Base-by-base conservation (phyloP, 2,329 filamentous ascomycete genomes). In the Davidsoniella virescens region DNA sequence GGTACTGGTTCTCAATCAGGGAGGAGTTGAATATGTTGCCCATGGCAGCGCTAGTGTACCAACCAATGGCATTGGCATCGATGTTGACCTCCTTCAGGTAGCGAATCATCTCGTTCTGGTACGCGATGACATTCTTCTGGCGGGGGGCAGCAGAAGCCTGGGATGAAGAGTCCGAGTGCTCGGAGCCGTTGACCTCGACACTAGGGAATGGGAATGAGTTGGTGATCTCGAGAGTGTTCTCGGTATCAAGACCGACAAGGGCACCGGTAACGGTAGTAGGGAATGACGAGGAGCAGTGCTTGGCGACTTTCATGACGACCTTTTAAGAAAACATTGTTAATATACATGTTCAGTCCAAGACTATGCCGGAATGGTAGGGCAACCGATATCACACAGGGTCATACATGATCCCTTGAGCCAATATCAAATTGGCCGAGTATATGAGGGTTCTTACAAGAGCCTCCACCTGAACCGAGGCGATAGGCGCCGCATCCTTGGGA, bases 31-130 rank as follows among this genome's bases (percentile, higher is more conserved):
- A 76, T 60, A 96, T 96, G 74, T 94, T 96, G 67, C 92, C 92
- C 85, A 98, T 93, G 66, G 87, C 94, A 56, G 88, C 87, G 70
- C 87, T 95, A 53, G 87, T 95, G 71, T 98, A 98, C 88, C 88
- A 98, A 61, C 92, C 92, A 54, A 94, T 87, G 61, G 87, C 93
- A 73, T 96, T 94, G 57, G 92, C 92, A 65, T 98, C 92, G 54
- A 96, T 85, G 66, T 96, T 98, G 62, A 98, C 92, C 69, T 96
- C 92, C 65, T 90, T 84, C 56, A 96, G 71, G 67, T 92, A 87
- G 62, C 87, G 84, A 67, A 98, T 90, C 90, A 96, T 96, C 68
- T 98, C 92, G 57, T 79, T 82, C 70, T 94, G 86, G 70, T 98
- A 96, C 59, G 73, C 69, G 18, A 82, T 74, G 66, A 94, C 95